Percentiles rank a stretch among this genome's conserved stretches.
phyloP scores from a whole-genome alignment of 2,329 filamentous ascomycete genomes.

The Neocucurbitaria cava region DNA sequence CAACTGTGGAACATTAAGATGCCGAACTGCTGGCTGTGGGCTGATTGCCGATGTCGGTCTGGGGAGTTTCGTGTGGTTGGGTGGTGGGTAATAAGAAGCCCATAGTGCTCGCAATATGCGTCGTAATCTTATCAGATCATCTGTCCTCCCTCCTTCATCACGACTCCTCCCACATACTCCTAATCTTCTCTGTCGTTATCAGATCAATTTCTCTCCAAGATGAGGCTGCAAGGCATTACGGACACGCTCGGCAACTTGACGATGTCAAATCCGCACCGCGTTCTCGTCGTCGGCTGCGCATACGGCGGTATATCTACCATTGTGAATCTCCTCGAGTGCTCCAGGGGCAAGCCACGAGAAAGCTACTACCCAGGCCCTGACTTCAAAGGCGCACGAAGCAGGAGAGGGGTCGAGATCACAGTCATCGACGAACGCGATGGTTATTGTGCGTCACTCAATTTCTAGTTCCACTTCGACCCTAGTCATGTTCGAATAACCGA shows the following conservation, averaged over 20 bases:
- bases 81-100: constrained; percentile 13
- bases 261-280: constrained; percentile 40
- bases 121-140: constrained; percentile 48
- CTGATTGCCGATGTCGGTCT: constrained; percentile 23
- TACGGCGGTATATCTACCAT: constrained; percentile 74
- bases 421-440: constrained; percentile 82
- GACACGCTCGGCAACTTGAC: constrained; percentile 35
- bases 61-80: background rate
- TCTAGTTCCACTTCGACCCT: constrained; percentile 1
- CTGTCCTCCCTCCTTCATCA: constrained; percentile 11
- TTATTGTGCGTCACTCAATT: constrained; percentile 66
- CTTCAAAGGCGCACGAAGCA: constrained; percentile 46
- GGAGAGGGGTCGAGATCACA: constrained; percentile 70
- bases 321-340: constrained; percentile 72
- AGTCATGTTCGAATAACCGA: constrained; percentile 20
- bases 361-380: constrained; percentile 48
- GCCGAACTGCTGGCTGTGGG: constrained; percentile 5
- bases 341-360: constrained; percentile 62
- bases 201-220: constrained; percentile 28
- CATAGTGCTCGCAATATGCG: background rate
- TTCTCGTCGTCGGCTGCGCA: constrained; percentile 74
- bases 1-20: constrained; percentile 8
- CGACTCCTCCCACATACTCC: background rate
- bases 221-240: constrained; percentile 37
- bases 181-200: constrained; percentile 12